Evolutionary conservation across 140 eudicot genomes (phyloP).

Genomic region (Oenanthe javanica): DNA sequence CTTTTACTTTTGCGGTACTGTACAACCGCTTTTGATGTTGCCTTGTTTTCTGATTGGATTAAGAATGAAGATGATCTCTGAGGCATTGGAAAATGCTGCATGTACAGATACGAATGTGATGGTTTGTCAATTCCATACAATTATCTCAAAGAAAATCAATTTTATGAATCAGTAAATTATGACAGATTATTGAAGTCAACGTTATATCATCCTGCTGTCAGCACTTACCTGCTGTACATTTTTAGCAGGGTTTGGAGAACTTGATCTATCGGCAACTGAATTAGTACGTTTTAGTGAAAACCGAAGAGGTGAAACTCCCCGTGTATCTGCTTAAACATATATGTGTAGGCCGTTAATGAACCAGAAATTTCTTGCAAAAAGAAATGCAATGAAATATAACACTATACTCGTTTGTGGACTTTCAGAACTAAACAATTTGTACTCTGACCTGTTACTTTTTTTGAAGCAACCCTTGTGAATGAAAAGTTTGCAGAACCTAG

Average conservation of each 20-base stretch:
- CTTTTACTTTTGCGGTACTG: conserved; percentile 46
- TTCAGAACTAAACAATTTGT: not conserved
- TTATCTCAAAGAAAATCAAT: not conserved
- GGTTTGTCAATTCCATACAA: not conserved
- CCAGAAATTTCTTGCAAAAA: not conserved
- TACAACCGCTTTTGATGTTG: conserved; percentile 38
- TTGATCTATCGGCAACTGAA: conserved; percentile 30
- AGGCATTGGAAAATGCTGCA: conserved; percentile 36
- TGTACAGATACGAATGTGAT: not conserved
- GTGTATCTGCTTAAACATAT: conserved; percentile 34
- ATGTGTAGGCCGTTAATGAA: not conserved
- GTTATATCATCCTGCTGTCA: not conserved
- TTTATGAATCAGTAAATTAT: not conserved
- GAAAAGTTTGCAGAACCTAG: conserved; percentile 28
- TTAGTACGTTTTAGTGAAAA: conserved; percentile 51
- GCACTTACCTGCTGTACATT: conserved; percentile 29
- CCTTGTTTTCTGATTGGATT: conserved; percentile 25
- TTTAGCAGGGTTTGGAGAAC: conserved; percentile 24
- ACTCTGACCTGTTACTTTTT: conserved; percentile 35
- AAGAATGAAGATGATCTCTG: conserved; percentile 30
- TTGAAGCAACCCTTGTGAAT: conserved; percentile 25
- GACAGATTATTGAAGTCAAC: not conserved
- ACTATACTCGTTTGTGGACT: not conserved
- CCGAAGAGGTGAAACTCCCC: conserved; percentile 47
- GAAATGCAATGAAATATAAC: not conserved